Evolutionary conservation across 148 eudicot genomes (phyloP).

Genomic region (Rhododendron griersonianum): DNA sequence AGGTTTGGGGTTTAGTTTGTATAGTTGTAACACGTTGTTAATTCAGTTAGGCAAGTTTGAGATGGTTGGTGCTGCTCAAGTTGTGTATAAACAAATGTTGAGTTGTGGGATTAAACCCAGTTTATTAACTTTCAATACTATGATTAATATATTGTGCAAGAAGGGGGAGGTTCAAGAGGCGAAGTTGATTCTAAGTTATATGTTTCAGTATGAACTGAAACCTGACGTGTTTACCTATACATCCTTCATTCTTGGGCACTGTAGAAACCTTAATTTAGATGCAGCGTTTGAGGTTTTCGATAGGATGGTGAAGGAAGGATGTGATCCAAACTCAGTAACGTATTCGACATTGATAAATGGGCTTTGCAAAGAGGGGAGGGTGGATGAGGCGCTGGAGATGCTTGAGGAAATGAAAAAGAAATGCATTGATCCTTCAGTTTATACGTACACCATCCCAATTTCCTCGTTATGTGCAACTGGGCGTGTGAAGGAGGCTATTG

Average conservation of each 20-base stretch:
- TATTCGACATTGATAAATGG: constrained; percentile 63
- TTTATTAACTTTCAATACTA: constrained; percentile 61
- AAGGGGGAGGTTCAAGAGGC: constrained; percentile 56
- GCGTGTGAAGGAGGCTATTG: constrained; percentile 45
- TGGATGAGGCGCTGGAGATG: constrained; percentile 57
- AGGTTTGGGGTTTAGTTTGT: constrained; percentile 45
- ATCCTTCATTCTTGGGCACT: constrained; percentile 71
- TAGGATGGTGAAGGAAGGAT: constrained; percentile 55
- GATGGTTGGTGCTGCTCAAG: constrained; percentile 46
- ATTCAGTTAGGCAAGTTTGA: constrained; percentile 56
- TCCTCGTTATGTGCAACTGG: constrained; percentile 46
- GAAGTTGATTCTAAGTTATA: constrained; percentile 33
- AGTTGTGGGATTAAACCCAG: constrained; percentile 47
- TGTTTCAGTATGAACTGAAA: constrained; percentile 37
- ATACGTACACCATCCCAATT: constrained; percentile 61
- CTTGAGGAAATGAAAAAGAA: constrained; percentile 56
- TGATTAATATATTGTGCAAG: constrained; percentile 68
- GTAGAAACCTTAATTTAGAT: constrained; percentile 45
- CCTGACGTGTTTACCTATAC: constrained; percentile 67
- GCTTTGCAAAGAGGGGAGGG: constrained; percentile 49
- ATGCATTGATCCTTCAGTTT: constrained; percentile 56
- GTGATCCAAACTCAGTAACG: constrained; percentile 52
- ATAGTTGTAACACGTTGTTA: constrained; percentile 63
- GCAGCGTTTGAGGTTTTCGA: constrained; percentile 46
- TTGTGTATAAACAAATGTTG: constrained; percentile 43